phyloP scores from a whole-genome alignment of 345 rosid species.

The Sisymbrium irio region DNA sequence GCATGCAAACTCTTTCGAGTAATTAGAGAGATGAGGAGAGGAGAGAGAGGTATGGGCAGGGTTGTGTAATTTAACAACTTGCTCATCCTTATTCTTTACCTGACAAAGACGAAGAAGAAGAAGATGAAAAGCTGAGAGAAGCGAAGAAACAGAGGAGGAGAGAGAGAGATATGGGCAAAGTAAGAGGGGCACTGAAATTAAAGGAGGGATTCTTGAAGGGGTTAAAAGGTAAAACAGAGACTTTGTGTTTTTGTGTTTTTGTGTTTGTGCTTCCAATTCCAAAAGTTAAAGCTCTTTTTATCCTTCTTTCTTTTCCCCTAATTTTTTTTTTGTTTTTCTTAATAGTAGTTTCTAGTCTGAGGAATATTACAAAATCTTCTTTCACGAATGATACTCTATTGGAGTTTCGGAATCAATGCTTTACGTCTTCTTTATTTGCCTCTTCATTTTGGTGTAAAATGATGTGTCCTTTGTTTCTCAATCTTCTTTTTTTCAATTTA shows the following conservation, averaged over 20 bases:
- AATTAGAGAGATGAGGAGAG: not conserved
- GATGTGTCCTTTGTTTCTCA: constrained; percentile 10
- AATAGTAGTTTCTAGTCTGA: not conserved
- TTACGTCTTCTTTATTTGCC: constrained; percentile 29
- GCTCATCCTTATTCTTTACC: constrained; percentile 28
- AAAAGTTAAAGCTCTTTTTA: constrained; percentile 32
- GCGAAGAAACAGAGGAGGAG: constrained; percentile 28
- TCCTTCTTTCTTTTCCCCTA: not conserved
- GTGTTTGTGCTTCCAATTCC: constrained; percentile 25
- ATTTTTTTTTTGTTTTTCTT: not conserved
- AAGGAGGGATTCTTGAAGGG: constrained; percentile 15
- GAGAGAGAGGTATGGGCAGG: not conserved
- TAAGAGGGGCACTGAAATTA: constrained; percentile 33
- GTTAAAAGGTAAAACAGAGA: constrained; percentile 27
- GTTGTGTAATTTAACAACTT: not conserved
- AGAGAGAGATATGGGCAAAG: constrained; percentile 1
- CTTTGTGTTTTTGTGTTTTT: constrained; percentile 9
- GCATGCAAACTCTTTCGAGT: constrained; percentile 29
- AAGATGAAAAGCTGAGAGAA: constrained; percentile 27
- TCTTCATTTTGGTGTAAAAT: constrained; percentile 29
- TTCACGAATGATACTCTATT: constrained; percentile 20
- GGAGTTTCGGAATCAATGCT: constrained; percentile 31
- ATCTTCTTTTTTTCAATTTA: too few species aligned
- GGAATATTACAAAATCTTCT: constrained; percentile 34
- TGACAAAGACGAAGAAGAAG: constrained; percentile 8